Conservation (phyloP, 305 asterid species). For the Rubia peregrina region DNA sequence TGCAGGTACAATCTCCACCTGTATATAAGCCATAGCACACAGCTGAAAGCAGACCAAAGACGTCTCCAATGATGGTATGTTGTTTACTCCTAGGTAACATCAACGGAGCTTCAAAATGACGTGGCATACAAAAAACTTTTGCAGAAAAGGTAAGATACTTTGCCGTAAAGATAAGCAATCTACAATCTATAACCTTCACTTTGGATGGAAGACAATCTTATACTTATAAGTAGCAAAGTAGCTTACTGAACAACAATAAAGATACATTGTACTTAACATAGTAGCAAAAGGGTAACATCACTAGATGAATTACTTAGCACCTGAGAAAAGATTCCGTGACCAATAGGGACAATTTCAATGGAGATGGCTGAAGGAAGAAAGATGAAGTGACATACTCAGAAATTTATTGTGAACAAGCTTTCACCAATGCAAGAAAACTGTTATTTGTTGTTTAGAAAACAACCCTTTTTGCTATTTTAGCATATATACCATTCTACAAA, state of each 20-base stretch:
- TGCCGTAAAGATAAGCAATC: background rate
- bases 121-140: background rate
- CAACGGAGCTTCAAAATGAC: background rate
- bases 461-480: background rate
- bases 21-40: constrained; percentile 69
- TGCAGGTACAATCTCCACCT: constrained; percentile 25
- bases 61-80: constrained; percentile 53
- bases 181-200: background rate
- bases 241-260: background rate
- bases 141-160: background rate
- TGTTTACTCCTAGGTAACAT: constrained; percentile 29
- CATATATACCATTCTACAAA: background rate
- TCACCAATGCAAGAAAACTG: background rate
- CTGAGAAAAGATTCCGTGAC: background rate
- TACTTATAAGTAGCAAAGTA: background rate
- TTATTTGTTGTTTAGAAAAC: background rate
- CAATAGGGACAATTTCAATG: background rate
- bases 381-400: background rate
- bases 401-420: background rate
- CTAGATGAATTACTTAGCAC: background rate
- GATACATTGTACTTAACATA: background rate
- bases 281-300: background rate
- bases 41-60: constrained; percentile 67
- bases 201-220: background rate
- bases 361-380: background rate